Percentiles rank a stretch among this genome's conserved stretches.
phyloP scores from a whole-genome alignment of 2,329 filamentous ascomycete genomes.

The Pseudogymnoascus sp. region DNA sequence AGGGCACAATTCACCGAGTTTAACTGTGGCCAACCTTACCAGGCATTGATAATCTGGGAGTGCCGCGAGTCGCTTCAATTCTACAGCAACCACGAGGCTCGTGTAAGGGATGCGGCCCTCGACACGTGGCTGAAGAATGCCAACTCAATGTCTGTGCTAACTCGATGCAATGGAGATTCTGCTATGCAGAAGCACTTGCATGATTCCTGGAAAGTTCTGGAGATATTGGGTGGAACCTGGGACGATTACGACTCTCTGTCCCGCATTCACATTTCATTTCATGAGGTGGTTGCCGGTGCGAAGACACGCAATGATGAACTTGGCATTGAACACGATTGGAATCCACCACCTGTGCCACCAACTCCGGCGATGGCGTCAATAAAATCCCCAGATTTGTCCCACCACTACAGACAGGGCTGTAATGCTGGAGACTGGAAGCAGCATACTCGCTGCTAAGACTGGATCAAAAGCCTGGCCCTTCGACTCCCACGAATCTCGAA shows the following conservation, averaged over 20 bases:
- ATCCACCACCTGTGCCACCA: constrained; percentile 3
- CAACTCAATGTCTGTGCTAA: constrained; percentile 39
- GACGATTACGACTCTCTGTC: constrained; percentile 22
- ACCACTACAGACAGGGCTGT: background rate
- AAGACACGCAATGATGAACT: constrained; percentile 3
- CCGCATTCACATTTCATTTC: constrained; percentile 19
- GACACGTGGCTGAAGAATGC: constrained; percentile 39
- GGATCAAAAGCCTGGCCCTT: background rate
- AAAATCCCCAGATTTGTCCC: background rate
- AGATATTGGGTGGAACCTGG: constrained; percentile 33
- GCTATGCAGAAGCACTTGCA: constrained; percentile 40
- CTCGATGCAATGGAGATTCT: constrained; percentile 41
- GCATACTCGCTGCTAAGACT: background rate
- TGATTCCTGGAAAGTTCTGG: constrained; percentile 39
- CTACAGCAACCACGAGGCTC: constrained; percentile 32
- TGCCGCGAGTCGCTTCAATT: constrained; percentile 39
- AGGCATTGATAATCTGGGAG: constrained; percentile 36
- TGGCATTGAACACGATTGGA: constrained; percentile 7
- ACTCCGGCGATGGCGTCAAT: constrained; percentile 5
- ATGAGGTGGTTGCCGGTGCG: constrained; percentile 19
- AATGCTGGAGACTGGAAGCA: background rate
- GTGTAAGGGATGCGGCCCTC: constrained; percentile 33
- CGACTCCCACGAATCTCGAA: background rate
- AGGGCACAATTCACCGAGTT: constrained; percentile 41
- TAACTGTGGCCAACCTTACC: constrained; percentile 42